Conservation (phyloP, 306 rosid genomes). For the Dryas octopetala region DNA sequence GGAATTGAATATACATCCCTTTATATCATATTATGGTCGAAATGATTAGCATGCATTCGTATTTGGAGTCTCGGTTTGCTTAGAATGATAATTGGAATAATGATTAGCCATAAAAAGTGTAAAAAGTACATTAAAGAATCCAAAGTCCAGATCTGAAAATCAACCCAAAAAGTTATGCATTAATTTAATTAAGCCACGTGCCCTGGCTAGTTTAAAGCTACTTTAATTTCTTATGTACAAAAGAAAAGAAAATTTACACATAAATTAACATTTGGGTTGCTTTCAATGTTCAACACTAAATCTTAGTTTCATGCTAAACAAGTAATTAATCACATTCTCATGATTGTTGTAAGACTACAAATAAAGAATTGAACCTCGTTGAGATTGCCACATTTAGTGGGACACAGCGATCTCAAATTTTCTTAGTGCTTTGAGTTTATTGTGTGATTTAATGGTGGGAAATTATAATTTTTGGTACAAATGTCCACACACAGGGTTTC, state of each 20-base stretch:
- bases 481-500: not conserved
- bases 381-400: not conserved
- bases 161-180: not conserved
- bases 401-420: too few relatives aligned
- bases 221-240: not conserved
- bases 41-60: not conserved
- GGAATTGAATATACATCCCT: not conserved
- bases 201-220: not conserved
- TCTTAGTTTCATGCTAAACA: not conserved
- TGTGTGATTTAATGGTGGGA: too few relatives aligned
- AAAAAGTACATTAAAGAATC: not conserved
- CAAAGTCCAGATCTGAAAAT: constrained; percentile 6
- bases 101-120: not conserved
- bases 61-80: constrained; percentile 8
- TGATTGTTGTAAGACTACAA: not conserved
- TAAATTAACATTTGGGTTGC: not conserved
- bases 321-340: not conserved
- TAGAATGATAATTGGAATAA: not conserved
- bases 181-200: not conserved
- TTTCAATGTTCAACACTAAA: not conserved
- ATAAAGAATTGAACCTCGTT: not conserved
- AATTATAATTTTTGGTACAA: too few relatives aligned
- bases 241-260: too few relatives aligned
- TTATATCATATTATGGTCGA: not conserved
- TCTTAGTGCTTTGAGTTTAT: not conserved